Conservation (phyloP, 441 rosid species). For the Adansonia madagascariensis region DNA sequence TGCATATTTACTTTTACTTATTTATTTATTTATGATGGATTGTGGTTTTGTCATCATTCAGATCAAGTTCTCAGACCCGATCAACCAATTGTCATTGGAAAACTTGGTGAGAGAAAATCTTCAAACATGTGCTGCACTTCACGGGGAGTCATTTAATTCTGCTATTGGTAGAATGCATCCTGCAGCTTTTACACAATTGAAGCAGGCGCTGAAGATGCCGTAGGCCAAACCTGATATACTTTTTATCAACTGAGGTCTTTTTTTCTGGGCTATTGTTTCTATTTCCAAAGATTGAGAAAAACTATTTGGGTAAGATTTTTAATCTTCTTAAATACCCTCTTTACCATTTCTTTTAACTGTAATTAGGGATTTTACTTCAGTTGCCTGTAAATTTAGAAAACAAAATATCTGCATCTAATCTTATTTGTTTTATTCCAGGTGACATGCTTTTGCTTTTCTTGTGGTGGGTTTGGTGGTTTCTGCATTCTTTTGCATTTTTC, state of each 20-base stretch:
- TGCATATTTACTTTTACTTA: not conserved
- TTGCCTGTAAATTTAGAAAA: no score
- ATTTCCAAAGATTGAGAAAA: slow-evolving; percentile 19
- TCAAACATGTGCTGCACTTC: slow-evolving; percentile 81
- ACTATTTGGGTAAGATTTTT: slow-evolving; percentile 26
- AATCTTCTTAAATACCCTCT: not conserved
- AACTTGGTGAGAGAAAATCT: slow-evolving; percentile 83
- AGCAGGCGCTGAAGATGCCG: slow-evolving; percentile 88
- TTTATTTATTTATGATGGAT: not conserved
- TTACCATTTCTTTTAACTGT: not conserved
- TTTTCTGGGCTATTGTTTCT: slow-evolving; percentile 25
- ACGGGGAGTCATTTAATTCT: slow-evolving; percentile 84
- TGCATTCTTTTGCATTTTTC: slow-evolving; percentile 25
- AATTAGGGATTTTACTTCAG: no score
- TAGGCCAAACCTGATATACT: slow-evolving; percentile 41
- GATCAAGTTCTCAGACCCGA: slow-evolving; percentile 85
- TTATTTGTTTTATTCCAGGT: slow-evolving; percentile 36
- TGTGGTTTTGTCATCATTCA: slow-evolving; percentile 31
- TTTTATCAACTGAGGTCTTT: slow-evolving; percentile 25
- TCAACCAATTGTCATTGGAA: slow-evolving; percentile 79
- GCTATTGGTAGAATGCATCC: slow-evolving; percentile 85
- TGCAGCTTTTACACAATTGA: slow-evolving; percentile 81
- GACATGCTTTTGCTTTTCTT: slow-evolving; percentile 23
- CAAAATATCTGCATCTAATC: not conserved
- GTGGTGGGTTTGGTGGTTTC: slow-evolving; percentile 39